These are phyloP conservation scores for Goffeauzyma gilvescens DNA, from an alignment of 768 basidiomycete species.

Conservation along the genomic window DNA sequence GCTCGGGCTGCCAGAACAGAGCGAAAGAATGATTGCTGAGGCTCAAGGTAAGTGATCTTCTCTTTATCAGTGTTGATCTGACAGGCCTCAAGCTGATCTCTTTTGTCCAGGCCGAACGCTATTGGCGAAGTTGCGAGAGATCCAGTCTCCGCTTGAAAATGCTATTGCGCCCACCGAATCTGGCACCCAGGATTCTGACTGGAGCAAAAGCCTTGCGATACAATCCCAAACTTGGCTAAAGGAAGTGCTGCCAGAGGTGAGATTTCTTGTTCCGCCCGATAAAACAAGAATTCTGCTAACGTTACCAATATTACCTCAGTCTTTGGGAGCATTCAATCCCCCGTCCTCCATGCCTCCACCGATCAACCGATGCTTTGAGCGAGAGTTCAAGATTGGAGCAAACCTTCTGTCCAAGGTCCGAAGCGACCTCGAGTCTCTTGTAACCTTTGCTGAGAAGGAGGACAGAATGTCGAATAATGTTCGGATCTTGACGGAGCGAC, in stretches of 20 bases:
- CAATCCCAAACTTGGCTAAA: constrained; percentile 37
- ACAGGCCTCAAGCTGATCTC: background rate
- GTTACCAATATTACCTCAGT: constrained; percentile 38
- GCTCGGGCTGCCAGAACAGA: constrained; percentile 79
- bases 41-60: constrained; percentile 50
- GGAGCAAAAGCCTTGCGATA: background rate
- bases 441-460: constrained; percentile 65
- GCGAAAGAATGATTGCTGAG: constrained; percentile 76
- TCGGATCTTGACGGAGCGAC: constrained; percentile 83
- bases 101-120: background rate
- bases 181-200: too few species aligned
- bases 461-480: constrained; percentile 95
- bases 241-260: constrained; percentile 50
- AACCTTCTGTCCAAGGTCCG: constrained; percentile 61
- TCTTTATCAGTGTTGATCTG: background rate
- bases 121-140: background rate
- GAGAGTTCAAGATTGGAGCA: constrained; percentile 64
- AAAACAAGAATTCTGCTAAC: constrained; percentile 8
- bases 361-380: constrained; percentile 66
- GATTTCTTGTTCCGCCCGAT: constrained; percentile 20
- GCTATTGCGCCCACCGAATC: too few species aligned
- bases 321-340: background rate
- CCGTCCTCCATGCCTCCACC: constrained; percentile 49
- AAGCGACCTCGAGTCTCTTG: constrained; percentile 60
- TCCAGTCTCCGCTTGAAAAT: background rate